phyloP scores from a whole-genome alignment of 768 basidiomycete genomes.

The Tremella fuciformis region DNA sequence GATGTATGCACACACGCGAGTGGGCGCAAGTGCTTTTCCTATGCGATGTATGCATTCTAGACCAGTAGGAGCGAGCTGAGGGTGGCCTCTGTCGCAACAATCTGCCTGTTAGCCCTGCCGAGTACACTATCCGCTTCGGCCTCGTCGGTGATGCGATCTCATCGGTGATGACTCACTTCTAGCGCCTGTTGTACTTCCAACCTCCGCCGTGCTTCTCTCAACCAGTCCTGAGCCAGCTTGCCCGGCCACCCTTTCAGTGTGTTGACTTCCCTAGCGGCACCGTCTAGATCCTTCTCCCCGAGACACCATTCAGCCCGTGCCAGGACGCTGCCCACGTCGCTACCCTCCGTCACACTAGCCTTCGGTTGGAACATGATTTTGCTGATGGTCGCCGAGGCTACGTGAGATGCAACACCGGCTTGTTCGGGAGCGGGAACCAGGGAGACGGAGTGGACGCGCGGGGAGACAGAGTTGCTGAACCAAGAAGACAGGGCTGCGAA shows the following conservation, averaged over 20 bases:
- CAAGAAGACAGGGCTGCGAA: slow-evolving; percentile 85
- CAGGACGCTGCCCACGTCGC: slow-evolving; percentile 80
- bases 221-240: slow-evolving; percentile 71
- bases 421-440: slow-evolving; percentile 76
- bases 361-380: slow-evolving; percentile 69
- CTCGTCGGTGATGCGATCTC: background rate
- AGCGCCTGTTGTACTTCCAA: slow-evolving; percentile 89
- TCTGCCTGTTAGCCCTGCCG: background rate
- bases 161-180: slow-evolving; percentile 58
- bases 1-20: too few relatives aligned
- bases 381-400: slow-evolving; percentile 75
- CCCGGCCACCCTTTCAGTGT: slow-evolving; percentile 70
- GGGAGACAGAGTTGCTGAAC: slow-evolving; percentile 79
- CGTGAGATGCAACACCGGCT: slow-evolving; percentile 80
- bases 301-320: slow-evolving; percentile 84
- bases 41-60: slow-evolving; percentile 2
- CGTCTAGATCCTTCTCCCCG: slow-evolving; percentile 86
- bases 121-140: background rate
- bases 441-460: slow-evolving; percentile 80
- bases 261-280: slow-evolving; percentile 84
- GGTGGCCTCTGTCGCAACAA: slow-evolving; percentile 26
- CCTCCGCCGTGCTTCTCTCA: slow-evolving; percentile 79
- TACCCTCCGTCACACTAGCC: slow-evolving; percentile 70
- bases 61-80: slow-evolving; percentile 20
- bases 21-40: too few relatives aligned